Base-by-base conservation (phyloP, 2,329 filamentous ascomycete species). In the Hypoxylon rubiginosum region DNA sequence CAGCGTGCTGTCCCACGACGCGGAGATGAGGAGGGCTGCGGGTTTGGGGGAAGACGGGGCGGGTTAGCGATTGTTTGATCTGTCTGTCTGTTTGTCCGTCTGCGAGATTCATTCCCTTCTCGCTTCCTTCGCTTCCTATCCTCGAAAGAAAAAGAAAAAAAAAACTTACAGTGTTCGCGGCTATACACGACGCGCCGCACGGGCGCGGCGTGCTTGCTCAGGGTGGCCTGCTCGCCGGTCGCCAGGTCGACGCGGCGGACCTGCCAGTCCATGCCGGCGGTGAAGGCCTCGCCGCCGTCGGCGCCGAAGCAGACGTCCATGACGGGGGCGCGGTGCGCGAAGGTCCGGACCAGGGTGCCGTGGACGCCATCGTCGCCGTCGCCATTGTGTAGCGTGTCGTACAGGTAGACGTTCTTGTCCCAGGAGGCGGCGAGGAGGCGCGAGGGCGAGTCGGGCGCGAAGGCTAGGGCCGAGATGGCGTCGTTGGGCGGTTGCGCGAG, bases 1-100 rank as follows among this genome's bases (percentile, higher is more conserved):
- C 48, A 99, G 85, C 6, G 92, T 97, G 67, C 87, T 90, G 79
- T 99, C 95, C 96, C 96, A 99, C 5, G 94, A 97, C 56, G 92
- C 92, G 59, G 94, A 97, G 71, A 98, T 85, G 62, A 99, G 86
- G 68, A 97, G 84, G 52, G 87, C 88, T n/a, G n/a, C n/a, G n/a
- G n/a, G n/a, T n/a, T n/a, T 90, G 69, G 9, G 6, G 50, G 15
- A 5, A 1, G n/a, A 34, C 17, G 17, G 10, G 19, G 10, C 17
- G n/a, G 30, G 53, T 72, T 54, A 67, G 64, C 24, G n/a, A 51
- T 19, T n/a, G n/a, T 3, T 3, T 49, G 17, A 13, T 39, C 5
- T 30, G 3, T 13, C 7, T 26, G n/a, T 28, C 36, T 41, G 13
- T 17, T 8, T 41, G 36, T 17, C n/a, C 32, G 26, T 3, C 4